These are phyloP conservation scores for Fragosphaeria purpurea DNA, from an alignment of 2,329 filamentous ascomycete species.

Conservation along the genomic window DNA sequence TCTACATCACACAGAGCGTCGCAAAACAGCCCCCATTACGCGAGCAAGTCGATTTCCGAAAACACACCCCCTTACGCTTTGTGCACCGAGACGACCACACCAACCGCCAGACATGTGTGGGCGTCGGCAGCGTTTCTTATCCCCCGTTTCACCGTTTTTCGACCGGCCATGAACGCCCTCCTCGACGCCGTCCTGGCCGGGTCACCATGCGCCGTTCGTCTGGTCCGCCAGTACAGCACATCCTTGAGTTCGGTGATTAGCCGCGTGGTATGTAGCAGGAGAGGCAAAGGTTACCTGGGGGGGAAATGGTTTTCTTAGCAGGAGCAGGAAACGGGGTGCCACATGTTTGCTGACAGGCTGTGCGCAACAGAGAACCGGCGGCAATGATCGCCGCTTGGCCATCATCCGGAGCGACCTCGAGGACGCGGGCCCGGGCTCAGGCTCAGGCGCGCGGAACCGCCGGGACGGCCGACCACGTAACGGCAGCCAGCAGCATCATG, in stretches of 20 bases:
- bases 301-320: background rate
- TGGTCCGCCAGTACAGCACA: constrained; percentile 6
- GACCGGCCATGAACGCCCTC: constrained; percentile 7
- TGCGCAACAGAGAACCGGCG: background rate
- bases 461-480: no score
- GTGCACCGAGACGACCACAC: no score
- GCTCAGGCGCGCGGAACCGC: background rate
- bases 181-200: constrained; percentile 2
- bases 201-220: constrained; percentile 1
- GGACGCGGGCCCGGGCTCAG: background rate
- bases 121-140: no score
- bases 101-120: no score
- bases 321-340: background rate
- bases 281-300: background rate
- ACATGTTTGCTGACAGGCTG: background rate
- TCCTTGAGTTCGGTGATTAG: background rate
- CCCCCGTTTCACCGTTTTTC: background rate
- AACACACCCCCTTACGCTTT: no score
- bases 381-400: background rate
- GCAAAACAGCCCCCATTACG: no score
- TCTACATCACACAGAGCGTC: no score
- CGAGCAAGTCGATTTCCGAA: no score
- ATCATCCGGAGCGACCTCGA: constrained; percentile 2
- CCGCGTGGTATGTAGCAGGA: background rate
- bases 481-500: background rate